These are phyloP conservation scores for Nakazawaea pomicola DNA, from an alignment of 805 yeast genomes.

Conservation along the genomic window DNA sequence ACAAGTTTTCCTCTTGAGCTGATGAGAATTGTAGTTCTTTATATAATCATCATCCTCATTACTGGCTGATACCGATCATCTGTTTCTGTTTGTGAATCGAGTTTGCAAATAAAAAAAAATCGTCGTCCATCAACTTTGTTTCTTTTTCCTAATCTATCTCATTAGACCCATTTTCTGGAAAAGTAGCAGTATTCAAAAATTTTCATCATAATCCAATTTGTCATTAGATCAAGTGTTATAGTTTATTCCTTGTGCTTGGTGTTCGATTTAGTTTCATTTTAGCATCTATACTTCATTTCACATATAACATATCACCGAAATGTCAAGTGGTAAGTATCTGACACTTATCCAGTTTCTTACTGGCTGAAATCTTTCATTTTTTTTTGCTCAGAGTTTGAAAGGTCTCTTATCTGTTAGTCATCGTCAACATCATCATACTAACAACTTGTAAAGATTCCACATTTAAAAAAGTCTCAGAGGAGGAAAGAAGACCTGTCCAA, in stretches of 20 bases:
- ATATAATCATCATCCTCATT: too few species aligned
- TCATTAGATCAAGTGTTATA: background rate
- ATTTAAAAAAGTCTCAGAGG: constrained; percentile 10
- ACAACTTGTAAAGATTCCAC: background rate
- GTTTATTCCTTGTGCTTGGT: too few species aligned
- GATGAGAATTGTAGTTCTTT: too few species aligned
- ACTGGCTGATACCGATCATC: too few species aligned
- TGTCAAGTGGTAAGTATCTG: background rate
- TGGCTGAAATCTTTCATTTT: background rate
- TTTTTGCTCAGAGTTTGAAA: too few species aligned
- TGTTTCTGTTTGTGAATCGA: too few species aligned
- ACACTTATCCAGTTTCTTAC: too few species aligned
- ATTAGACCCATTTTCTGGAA: too few species aligned
- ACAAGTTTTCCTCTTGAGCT: background rate
- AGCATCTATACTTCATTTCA: background rate
- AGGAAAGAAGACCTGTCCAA: constrained; percentile 1
- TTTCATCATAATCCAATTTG: background rate
- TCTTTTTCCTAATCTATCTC: background rate
- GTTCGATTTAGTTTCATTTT: too few species aligned
- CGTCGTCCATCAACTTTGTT: too few species aligned
- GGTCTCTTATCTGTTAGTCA: background rate
- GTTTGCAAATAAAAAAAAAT: too few species aligned
- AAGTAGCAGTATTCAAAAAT: too few species aligned
- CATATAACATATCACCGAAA: background rate
- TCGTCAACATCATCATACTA: background rate